A percentile compares a stretch with the other conserved stretches of the same genome.
Evolutionary conservation across 2,329 filamentous ascomycete species (phyloP).

Genomic region (Trichoderma breve): DNA sequence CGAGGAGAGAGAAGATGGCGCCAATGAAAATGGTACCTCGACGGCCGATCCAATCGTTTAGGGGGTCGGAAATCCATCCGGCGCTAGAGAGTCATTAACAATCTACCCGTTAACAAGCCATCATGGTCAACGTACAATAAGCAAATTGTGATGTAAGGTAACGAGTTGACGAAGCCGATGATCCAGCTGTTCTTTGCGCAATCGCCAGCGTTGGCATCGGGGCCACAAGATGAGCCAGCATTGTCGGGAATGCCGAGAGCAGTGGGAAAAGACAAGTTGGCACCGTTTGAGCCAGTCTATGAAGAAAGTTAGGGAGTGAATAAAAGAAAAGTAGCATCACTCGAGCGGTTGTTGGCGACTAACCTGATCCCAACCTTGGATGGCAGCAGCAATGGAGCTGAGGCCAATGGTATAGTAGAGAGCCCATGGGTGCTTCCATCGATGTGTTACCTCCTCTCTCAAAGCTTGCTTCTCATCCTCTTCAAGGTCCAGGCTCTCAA

Average conservation of each 20-base stretch:
- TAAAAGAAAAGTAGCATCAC: neutral
- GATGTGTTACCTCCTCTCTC: conserved; percentile 44
- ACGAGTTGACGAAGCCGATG: conserved; percentile 58
- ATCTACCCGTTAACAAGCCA: neutral
- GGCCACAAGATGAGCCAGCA: conserved; percentile 32
- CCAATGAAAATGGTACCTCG: conserved; percentile 64
- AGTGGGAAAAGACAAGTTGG: conserved; percentile 46
- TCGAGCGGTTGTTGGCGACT: neutral
- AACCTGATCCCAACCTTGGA: conserved; percentile 48
- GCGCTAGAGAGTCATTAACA: conserved; percentile 38
- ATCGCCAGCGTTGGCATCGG: conserved; percentile 36
- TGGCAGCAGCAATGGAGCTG: conserved; percentile 53
- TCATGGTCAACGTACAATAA: conserved; percentile 38
- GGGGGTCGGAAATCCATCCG: conserved; percentile 61
- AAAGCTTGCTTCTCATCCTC: conserved; percentile 43
- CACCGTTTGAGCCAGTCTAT: conserved; percentile 47
- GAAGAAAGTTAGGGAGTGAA: neutral
- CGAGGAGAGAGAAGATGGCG: conserved; percentile 59
- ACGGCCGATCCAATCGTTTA: conserved; percentile 58
- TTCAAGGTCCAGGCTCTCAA: conserved; percentile 45
- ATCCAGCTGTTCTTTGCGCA: conserved; percentile 55
- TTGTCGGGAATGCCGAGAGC: conserved; percentile 43
- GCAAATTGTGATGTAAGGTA: conserved; percentile 42
- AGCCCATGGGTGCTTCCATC: conserved; percentile 49
- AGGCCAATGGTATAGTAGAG: conserved; percentile 49